phyloP scores from a whole-genome alignment of 2,329 filamentous ascomycete species.

The Fusarium sp. region DNA sequence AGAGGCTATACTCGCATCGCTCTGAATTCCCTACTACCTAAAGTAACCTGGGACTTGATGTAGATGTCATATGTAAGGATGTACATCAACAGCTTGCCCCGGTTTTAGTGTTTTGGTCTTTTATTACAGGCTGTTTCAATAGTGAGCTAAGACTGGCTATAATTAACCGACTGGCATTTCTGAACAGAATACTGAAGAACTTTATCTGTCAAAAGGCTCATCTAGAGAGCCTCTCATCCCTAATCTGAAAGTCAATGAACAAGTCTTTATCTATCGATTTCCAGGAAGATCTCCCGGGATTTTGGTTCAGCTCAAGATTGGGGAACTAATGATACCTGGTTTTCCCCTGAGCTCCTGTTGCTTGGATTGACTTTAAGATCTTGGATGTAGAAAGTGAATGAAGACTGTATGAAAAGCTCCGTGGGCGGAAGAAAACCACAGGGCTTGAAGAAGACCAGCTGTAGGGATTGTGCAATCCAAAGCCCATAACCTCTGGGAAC shows the following conservation, averaged over 20 bases:
- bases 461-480: too few relatives aligned
- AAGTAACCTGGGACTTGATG: background rate
- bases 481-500: too few relatives aligned
- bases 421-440: too few relatives aligned
- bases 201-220: background rate
- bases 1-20: slow-evolving; percentile 25
- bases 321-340: background rate
- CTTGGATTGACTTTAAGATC: too few relatives aligned
- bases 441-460: too few relatives aligned
- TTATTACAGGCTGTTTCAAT: slow-evolving; percentile 21
- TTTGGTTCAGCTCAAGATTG: background rate
- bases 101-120: slow-evolving; percentile 26
- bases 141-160: background rate
- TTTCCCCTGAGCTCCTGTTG: too few relatives aligned
- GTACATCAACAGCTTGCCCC: background rate
- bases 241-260: background rate
- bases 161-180: background rate
- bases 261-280: background rate
- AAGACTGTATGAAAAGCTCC: too few relatives aligned
- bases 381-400: too few relatives aligned
- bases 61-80: background rate
- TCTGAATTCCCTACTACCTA: background rate
- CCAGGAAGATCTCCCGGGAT: background rate
- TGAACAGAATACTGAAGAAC: background rate
- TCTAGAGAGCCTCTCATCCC: background rate